Base-by-base conservation (phyloP, 768 basidiomycete genomes). In the Kwoniella europaea region DNA sequence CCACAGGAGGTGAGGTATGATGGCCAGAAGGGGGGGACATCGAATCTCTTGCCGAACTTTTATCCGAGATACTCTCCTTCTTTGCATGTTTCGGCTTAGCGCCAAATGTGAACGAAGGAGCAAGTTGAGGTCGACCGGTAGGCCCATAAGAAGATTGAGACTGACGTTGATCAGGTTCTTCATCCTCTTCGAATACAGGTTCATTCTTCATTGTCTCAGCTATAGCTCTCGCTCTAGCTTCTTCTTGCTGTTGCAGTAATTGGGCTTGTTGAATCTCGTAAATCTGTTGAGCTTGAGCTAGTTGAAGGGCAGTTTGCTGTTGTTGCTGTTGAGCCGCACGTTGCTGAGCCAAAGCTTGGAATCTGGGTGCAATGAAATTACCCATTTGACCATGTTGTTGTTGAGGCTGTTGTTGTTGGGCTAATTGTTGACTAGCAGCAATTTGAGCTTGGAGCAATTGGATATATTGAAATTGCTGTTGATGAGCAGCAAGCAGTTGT, bases 61-160 rank as follows among this genome's bases (percentile, higher is more conserved):
- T 43, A 20, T 70, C 69, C 13, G 67, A 65, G 13, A 65, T 67
- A 20, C 83, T 81, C 52, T 56, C 27, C 81, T 74, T 71, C 64
- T n/a, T 44, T 86, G 86, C 66, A 85, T 84, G 75, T 85, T 85
- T 67, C 24, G 71, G 62, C 52, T 74, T 74, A 67, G 89, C 88
- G 60, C 93, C 94, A 82, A 95, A 97, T 87, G 91, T 93, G 84
- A 97, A 96, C 60, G 87, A 87, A n/a, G 93, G 93, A 12, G 93
- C 92, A 50, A 95, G 88, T 81, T 94, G 93, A 50, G 93, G 93
- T 72, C 93, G 90, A 56, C 92, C 91, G 35, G 90, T 88, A 16
- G 92, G 76, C 44, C 73, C 73, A 27, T 78, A 60, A 18, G 67
- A 56, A 20, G 72, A 71, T 60, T 67, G 71, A n/a, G 73, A 71